Base-by-base conservation (phyloP, 2,329 filamentous ascomycete species). In the Aspergillus sp. region DNA sequence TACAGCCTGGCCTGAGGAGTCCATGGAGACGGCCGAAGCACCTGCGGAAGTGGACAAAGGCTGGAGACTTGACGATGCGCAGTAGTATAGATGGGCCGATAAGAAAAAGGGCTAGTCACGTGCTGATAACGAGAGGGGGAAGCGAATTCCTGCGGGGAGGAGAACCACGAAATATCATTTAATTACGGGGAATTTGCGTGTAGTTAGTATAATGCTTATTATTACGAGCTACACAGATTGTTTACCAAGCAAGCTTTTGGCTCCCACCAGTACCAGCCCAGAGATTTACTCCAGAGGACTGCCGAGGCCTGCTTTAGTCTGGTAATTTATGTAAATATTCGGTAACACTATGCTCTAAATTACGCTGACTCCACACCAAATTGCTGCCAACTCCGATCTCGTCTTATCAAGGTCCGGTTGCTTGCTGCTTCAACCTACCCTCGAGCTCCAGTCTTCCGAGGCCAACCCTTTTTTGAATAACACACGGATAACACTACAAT, bases 21-120 rank as follows among this genome's bases (percentile, higher is more conserved):
- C 62, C 63, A 61, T 60, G 55, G 67, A 66, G 62, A 69, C 67
- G 63, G 62, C 68, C 67, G 60, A 62, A 62, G 58, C 56, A 61
- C 57, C 60, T 47, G 51, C 56, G 34, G 52, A 56, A 45, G 49
- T 48, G 47, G 18, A 43, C 43, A 49, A 38, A 55, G 30, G 24
- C 51, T 47, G 43, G 53, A 52, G 53, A 49, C 47, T 51, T 51
- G 47, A 56, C 30, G 38, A 53, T 38, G 39, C 13, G 52, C 48
- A 13, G 34, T 36, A 49, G 55, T 63, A 64, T 64, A 62, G 58
- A 64, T 63, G 52, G 50, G 32, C 18, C 39, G 39, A 57, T 49
- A 59, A 55, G 48, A 48, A 57, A 55, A 52, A 36, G 26, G 26
- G 26, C 45, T 38, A 13, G 45, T 67, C 66, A 67, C 63, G 67